Evolutionary conservation across 2,329 filamentous ascomycete species (phyloP).

Genomic region (Cercospora brassicicola): DNA sequence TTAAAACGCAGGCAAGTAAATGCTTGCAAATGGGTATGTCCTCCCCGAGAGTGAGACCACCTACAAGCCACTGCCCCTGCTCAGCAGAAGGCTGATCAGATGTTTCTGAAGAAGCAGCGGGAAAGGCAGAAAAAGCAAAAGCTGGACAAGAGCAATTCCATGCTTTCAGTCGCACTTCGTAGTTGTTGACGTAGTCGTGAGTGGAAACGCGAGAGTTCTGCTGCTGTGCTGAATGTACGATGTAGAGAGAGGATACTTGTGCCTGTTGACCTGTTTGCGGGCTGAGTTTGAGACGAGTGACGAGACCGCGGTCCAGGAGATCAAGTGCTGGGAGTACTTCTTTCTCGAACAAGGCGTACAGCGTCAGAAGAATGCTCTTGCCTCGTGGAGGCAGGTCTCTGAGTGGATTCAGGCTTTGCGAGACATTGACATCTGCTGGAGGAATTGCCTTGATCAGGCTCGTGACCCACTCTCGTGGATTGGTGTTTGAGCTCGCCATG

Average conservation of each 20-base stretch:
- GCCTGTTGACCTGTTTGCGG: background rate
- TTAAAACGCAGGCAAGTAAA: constrained; percentile 77
- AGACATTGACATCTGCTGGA: constrained; percentile 24
- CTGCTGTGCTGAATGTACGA: constrained; percentile 62
- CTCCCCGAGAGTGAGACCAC: constrained; percentile 49
- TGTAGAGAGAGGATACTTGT: constrained; percentile 48
- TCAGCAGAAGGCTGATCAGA: background rate
- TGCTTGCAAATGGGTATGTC: constrained; percentile 75
- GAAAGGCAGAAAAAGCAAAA: constrained; percentile 73
- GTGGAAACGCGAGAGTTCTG: constrained; percentile 28
- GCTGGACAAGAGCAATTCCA: constrained; percentile 92
- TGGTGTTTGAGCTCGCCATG: constrained; percentile 9
- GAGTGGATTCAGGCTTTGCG: constrained; percentile 47
- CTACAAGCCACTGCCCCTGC: constrained; percentile 40
- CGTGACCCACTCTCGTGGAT: constrained; percentile 31
- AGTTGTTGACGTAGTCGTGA: constrained; percentile 56
- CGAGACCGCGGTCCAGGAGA: constrained; percentile 74
- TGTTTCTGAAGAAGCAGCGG: constrained; percentile 30
- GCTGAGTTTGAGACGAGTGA: constrained; percentile 53
- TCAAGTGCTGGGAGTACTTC: constrained; percentile 83
- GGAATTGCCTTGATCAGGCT: constrained; percentile 34
- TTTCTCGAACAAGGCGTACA: constrained; percentile 82
- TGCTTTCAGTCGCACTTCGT: constrained; percentile 69
- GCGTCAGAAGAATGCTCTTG: constrained; percentile 63
- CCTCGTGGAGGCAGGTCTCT: constrained; percentile 29